Evolutionary conservation across 371 early-diverging fungal genomes (phyloP).

Genomic region (Rhizomucor pusillus): DNA sequence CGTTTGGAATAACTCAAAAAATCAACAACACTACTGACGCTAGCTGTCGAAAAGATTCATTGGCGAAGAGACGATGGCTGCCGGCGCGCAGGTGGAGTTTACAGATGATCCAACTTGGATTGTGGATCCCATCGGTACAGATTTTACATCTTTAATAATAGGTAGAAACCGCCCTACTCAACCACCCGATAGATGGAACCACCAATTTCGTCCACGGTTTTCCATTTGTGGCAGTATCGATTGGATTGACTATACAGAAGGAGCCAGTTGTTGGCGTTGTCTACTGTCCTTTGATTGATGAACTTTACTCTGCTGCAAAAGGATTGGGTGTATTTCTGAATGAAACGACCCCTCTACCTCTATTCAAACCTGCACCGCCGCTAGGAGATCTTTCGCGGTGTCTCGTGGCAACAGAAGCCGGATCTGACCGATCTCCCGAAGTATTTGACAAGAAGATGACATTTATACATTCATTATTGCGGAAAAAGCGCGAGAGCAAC

Average conservation of each 20-base stretch:
- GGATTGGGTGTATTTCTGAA: slow-evolving; percentile 73
- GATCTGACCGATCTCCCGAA: slow-evolving; percentile 63
- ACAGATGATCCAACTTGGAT: slow-evolving; percentile 88
- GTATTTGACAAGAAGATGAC: slow-evolving; percentile 66
- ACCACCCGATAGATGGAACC: slow-evolving; percentile 65
- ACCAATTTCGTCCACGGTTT: slow-evolving; percentile 91
- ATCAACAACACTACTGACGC: not conserved
- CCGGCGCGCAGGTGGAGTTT: slow-evolving; percentile 58
- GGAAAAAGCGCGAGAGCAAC: slow-evolving; percentile 28
- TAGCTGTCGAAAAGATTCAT: slow-evolving; percentile 59
- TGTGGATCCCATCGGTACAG: slow-evolving; percentile 82
- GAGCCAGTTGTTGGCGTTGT: slow-evolving; percentile 87
- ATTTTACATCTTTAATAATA: no score
- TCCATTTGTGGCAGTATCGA: slow-evolving; percentile 85
- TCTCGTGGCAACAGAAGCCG: slow-evolving; percentile 82
- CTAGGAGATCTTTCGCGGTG: slow-evolving; percentile 64
- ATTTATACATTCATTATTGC: slow-evolving; percentile 54
- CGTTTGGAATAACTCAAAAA: not conserved
- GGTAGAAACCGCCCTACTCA: no score
- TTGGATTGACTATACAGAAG: slow-evolving; percentile 75
- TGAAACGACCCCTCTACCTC: slow-evolving; percentile 54
- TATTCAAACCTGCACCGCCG: slow-evolving; percentile 56
- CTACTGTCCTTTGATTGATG: slow-evolving; percentile 85
- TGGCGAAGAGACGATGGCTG: slow-evolving; percentile 80
- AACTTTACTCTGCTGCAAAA: slow-evolving; percentile 66